These are phyloP conservation scores for Apium graveolens DNA, from an alignment of 129 eudicot genomes.

Conservation along the genomic window DNA sequence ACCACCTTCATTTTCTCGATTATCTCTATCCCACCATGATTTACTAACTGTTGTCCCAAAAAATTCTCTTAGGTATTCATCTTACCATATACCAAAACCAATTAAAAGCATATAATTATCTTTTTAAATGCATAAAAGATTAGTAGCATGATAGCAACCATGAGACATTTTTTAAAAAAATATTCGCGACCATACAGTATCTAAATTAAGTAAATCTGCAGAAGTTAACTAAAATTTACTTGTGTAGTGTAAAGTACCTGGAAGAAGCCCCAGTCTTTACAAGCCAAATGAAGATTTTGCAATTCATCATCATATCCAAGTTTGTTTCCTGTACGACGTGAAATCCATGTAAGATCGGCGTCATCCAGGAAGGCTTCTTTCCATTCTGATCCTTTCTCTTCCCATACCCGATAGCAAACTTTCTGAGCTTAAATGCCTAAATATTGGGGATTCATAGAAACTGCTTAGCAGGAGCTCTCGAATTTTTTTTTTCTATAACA, in stretches of 20 bases:
- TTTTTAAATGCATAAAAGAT: no score
- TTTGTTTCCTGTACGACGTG: no score
- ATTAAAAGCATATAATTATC: no score
- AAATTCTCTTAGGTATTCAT: background rate
- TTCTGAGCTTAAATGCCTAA: slow-evolving; percentile 24
- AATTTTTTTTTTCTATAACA: no score
- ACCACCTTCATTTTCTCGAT: slow-evolving; percentile 47
- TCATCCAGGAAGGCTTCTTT: slow-evolving; percentile 37
- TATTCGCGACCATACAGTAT: no score
- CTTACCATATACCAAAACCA: background rate
- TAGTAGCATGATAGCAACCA: no score
- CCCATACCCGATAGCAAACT: slow-evolving; percentile 12
- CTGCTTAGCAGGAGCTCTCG: background rate
- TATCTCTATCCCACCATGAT: slow-evolving; percentile 32
- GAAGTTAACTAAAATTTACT: background rate
- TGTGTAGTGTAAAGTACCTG: slow-evolving; percentile 27
- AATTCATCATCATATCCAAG: slow-evolving; percentile 31
- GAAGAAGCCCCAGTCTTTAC: slow-evolving; percentile 57
- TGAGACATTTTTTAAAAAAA: no score
- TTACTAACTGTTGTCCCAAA: slow-evolving; percentile 28
- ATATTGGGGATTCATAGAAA: background rate
- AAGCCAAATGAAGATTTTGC: slow-evolving; percentile 42
- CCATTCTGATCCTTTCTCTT: background rate
- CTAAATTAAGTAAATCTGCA: background rate
- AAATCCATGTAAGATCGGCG: slow-evolving; percentile 34